A percentile compares a stretch with the other conserved stretches of the same genome.
Conservation (phyloP, 768 basidiomycete genomes). For the Trametes coccinea region DNA sequence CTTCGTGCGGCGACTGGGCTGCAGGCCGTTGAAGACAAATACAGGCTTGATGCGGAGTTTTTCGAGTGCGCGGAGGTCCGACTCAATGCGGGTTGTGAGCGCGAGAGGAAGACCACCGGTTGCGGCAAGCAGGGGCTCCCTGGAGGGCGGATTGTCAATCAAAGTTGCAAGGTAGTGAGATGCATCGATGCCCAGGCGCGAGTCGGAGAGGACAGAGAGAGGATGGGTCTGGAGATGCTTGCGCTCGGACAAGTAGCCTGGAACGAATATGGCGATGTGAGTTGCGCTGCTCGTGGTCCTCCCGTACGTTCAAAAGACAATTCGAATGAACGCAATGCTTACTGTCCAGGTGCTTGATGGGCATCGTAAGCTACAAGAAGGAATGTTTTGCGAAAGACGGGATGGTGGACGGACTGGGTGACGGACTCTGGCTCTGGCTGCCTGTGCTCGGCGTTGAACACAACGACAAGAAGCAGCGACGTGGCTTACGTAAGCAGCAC, state of each 20-base stretch:
- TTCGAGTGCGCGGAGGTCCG: conserved; percentile 88
- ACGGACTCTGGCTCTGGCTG: neutral
- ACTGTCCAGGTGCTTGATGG: conserved; percentile 86
- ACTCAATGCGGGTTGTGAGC: conserved; percentile 84
- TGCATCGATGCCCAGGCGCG: conserved; percentile 96
- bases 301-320: conserved; percentile 1
- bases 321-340: conserved; percentile 32
- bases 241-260: conserved; percentile 84
- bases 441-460: conserved; percentile 3
- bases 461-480: neutral
- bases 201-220: conserved; percentile 80
- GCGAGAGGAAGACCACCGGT: conserved; percentile 94
- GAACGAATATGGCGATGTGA: conserved; percentile 1
- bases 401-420: neutral
- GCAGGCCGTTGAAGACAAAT: conserved; percentile 94
- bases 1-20: conserved; percentile 74
- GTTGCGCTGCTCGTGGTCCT: conserved; percentile 3
- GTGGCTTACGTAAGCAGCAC: neutral
- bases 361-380: conserved; percentile 47
- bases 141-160: conserved; percentile 70
- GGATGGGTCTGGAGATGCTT: conserved; percentile 84
- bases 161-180: conserved; percentile 83
- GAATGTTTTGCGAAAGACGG: conserved; percentile 6
- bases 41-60: conserved; percentile 94
- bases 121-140: conserved; percentile 91